Evolutionary conservation across 352 stramenopile species (phyloP), one percentile per base, ranked within the genome.

Genomic region (Phytophthora colocasiae): DNA sequence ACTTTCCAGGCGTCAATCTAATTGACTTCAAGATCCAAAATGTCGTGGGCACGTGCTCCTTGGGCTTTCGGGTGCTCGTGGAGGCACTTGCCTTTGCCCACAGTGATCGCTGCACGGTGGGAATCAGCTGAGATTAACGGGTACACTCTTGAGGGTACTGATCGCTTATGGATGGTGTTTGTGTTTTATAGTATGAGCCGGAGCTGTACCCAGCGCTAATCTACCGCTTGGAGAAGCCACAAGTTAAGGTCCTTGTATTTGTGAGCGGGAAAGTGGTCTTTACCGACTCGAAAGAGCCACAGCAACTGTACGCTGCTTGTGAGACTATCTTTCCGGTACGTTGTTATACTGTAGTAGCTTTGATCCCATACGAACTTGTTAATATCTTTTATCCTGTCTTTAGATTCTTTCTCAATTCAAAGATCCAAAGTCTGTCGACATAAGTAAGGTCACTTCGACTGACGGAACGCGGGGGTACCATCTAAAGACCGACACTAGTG

Each of bases 121-220:
- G 73, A 62, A 12, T 2, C 12, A 10, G 9, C 31, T 36, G 8
- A 10, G 12, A 10, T 14, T 36, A 14, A 36, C 9, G 9, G 29
- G 31, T 36, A 36, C 8, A 36, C 1, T 34, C 22, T 7, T 10
- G 29, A 34, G 29, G 29, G 2, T 51, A 10, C 46, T 32, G 14
- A 17, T 43, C 2, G 34, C 11, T 29, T 11, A 10, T 19, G 26
- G 11, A 32, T 10, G 14, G 5, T 39, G 17, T 14, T 50, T 7
- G 36, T 56, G 10, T 10, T 57, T 14, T 58, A 15, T 72, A 96
- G 68, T 99, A 99, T 68, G 98, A 99, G 74, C 98, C 98, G 4
- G 98, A 99, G 74, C 72, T 99, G 32, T 99, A 99, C 69, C 97
- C 98, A 11, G 98, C 97, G 40, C 77, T 99, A 15, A 99, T 99